Base-by-base conservation (phyloP, 495 filamentous ascomycete species). In the Staphylotrichum tortipilum region DNA sequence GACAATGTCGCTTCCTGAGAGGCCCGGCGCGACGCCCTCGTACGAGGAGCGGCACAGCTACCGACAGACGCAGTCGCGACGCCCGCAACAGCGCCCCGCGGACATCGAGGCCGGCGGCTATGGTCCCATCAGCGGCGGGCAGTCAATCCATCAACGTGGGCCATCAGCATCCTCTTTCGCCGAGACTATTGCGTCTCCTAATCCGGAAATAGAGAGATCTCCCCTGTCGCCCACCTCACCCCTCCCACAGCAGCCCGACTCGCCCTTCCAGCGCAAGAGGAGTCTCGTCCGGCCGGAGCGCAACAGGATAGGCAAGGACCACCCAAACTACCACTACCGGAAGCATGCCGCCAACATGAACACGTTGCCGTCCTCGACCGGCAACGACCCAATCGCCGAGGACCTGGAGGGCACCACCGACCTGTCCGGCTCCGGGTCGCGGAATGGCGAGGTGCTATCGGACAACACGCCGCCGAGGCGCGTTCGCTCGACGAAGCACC, bases 251-350 rank as follows among this genome's bases (percentile, higher is more conserved):
- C 51, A 49, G 15, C 31, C 60, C 30, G 69, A 69, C 12, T 51
- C 62, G 12, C 61, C 68, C 17, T 60, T 87, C 44, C 64, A 74
- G 18, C 76, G 88, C 38, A 96, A 95, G 64, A 80, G 82, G 55
- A 94, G 84, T 57, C 70, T 99, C 45, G 82, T 97, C 52, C 78
- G 85, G 53, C 94, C 94, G 3, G 92, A 99, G 62, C 80, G 94
- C 45, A 83, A 81, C 51, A 80, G 83, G 21, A 84, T 90, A 49
- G 84, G 89, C 50, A 75, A 68, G 48, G 85, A 89, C 53, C 87
- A 96, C 63, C 90, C 89, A 9, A 92, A 97, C 60, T 97, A 94
- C 61, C 79, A 95, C 60, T 97, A 97, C 64, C 80, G 86, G 33
- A 84, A 95, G 61, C 87, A 92, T 78, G 88, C 88, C 10, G 85